Percentiles rank a stretch among this genome's conserved stretches.
Evolutionary conservation across 305 asterid species (phyloP).

Genomic region (Rubia occidens): DNA sequence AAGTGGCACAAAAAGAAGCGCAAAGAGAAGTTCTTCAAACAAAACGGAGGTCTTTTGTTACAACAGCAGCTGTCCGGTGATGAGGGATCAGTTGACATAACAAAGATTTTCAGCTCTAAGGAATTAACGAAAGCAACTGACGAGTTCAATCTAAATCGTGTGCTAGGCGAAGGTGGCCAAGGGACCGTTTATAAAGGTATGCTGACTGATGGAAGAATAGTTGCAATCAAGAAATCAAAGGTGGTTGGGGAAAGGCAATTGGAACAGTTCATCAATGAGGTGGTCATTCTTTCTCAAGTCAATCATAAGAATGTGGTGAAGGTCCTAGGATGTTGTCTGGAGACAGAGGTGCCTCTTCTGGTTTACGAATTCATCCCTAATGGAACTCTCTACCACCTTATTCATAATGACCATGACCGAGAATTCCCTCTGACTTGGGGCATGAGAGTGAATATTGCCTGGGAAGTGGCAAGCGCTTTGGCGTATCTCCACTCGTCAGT

Average conservation of each 20-base stretch:
- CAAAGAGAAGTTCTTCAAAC: not conserved
- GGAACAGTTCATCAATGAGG: constrained; percentile 7
- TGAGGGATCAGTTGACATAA: not conserved
- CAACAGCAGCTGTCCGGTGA: not conserved
- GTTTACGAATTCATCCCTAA: not conserved
- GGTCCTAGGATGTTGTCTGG: constrained; percentile 2
- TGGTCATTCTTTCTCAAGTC: constrained; percentile 5
- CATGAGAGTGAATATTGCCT: not conserved
- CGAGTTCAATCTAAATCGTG: not conserved
- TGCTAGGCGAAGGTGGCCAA: constrained; percentile 5
- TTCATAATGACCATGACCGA: not conserved
- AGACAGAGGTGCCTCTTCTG: constrained; percentile 7
- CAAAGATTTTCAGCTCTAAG: not conserved
- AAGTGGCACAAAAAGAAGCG: constrained; percentile 6
- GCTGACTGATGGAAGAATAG: constrained; percentile 5
- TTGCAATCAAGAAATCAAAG: constrained; percentile 3
- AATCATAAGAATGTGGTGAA: constrained; percentile 5
- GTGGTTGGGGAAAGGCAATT: not conserved
- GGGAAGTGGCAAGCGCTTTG: not conserved
- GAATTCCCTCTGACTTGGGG: not conserved
- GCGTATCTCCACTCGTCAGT: constrained; percentile 6
- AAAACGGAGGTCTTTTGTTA: not conserved
- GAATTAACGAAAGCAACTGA: not conserved
- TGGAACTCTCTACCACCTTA: not conserved
- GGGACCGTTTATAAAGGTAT: constrained; percentile 3